Evolutionary conservation across 306 rosid genomes (phyloP).

Genomic region (Sindora glabra): DNA sequence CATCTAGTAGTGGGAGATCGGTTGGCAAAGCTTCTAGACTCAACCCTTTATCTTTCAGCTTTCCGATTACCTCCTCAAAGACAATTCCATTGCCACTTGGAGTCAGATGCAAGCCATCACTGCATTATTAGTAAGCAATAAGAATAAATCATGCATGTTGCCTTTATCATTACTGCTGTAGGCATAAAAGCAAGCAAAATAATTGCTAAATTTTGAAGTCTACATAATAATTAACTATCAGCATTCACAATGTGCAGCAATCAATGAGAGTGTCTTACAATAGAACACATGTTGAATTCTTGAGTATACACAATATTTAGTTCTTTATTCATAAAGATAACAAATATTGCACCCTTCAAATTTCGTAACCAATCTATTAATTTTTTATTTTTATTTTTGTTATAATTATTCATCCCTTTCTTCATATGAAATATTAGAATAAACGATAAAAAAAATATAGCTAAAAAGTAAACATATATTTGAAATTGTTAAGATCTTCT

Average conservation of each 20-base stretch:
- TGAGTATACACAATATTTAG: no score
- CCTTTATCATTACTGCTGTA: neutral
- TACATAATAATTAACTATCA: neutral
- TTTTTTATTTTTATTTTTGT: no score
- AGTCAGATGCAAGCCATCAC: constrained; percentile 80
- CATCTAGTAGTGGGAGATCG: constrained; percentile 57
- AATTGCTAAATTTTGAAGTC: neutral
- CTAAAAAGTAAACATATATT: no score
- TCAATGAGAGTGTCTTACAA: neutral
- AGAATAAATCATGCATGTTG: neutral
- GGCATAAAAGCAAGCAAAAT: neutral
- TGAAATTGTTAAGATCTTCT: no score
- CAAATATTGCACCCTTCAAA: no score
- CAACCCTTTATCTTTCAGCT: constrained; percentile 48
- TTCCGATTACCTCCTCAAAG: constrained; percentile 52
- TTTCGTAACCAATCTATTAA: no score
- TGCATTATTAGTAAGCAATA: constrained; percentile 31
- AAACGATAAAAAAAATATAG: no score
- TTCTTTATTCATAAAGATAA: no score
- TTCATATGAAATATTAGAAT: no score
- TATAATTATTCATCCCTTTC: no score
- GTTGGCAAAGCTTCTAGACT: constrained; percentile 37
- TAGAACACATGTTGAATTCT: neutral
- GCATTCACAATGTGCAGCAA: neutral
- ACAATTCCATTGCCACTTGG: constrained; percentile 54